Percentiles rank a stretch among this genome's conserved stretches.
Conservation (phyloP, 2,329 filamentous ascomycete species). For the Paramyrothecium roridum region DNA sequence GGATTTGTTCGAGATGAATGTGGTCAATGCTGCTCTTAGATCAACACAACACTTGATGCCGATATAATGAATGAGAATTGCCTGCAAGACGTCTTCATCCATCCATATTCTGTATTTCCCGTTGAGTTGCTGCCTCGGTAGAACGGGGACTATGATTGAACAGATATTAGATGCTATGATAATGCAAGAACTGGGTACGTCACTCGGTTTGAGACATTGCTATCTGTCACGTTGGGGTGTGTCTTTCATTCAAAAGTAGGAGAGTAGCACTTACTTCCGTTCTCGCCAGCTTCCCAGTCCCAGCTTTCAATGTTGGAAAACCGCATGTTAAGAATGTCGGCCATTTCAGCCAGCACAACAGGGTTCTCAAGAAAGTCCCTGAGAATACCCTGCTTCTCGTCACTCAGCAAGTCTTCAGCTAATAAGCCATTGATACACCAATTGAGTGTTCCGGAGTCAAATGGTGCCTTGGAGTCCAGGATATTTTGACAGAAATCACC, state of each 20-base stretch:
- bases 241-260: no score
- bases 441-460: no score
- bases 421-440: not conserved
- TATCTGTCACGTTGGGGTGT: no score
- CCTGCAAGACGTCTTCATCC: conserved; percentile 44
- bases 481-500: no score
- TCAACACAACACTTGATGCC: conserved; percentile 20
- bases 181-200: no score
- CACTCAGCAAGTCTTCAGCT: not conserved
- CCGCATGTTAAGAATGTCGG: not conserved
- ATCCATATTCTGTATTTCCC: conserved; percentile 54
- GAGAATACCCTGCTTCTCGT: not conserved
- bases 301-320: conserved; percentile 28
- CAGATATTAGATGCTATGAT: no score
- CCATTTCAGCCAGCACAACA: not conserved
- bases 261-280: no score
- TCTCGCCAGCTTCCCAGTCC: conserved; percentile 12
- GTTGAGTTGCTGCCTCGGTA: conserved; percentile 36
- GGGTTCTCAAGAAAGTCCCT: not conserved
- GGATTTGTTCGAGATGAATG: not conserved
- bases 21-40: conserved; percentile 5
- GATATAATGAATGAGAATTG: conserved; percentile 34
- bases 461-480: no score
- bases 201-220: no score
- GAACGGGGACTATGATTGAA: conserved; percentile 29